A percentile compares a stretch with the other conserved stretches of the same genome.
These are phyloP conservation scores for Chlorella variabilis DNA, from an alignment of 163 green algal genomes.

Conservation along the genomic window DNA sequence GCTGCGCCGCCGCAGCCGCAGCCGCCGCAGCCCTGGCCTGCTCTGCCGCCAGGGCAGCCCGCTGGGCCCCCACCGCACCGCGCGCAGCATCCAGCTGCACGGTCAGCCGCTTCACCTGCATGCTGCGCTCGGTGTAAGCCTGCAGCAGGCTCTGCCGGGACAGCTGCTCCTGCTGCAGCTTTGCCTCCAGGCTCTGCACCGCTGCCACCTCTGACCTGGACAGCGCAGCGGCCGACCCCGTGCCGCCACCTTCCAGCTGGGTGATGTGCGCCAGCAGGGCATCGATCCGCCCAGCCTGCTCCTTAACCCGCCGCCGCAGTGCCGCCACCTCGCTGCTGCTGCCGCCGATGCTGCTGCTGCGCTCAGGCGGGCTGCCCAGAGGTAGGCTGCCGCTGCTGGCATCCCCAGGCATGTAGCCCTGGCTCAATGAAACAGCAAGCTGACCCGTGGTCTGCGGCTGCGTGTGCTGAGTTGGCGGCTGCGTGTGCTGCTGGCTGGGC, in stretches of 20 bases:
- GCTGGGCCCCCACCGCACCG: not conserved
- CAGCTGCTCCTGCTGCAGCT: not conserved
- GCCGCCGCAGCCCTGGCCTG: not conserved
- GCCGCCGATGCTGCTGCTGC: not conserved
- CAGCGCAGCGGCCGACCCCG: no score
- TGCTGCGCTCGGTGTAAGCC: slow-evolving; percentile 3
- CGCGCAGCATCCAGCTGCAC: slow-evolving; percentile 6
- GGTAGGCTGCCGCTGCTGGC: not conserved
- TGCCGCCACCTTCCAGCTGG: not conserved
- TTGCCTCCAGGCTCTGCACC: not conserved
- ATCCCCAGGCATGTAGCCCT: no score
- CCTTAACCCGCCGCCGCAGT: not conserved
- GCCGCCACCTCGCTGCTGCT: not conserved
- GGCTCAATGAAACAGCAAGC: no score
- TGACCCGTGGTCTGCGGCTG: not conserved
- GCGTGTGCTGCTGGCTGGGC: not conserved
- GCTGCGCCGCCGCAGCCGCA: not conserved
- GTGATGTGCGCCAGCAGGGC: not conserved
- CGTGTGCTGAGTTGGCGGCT: not conserved
- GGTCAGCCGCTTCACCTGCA: slow-evolving; percentile 6
- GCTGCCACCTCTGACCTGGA: not conserved
- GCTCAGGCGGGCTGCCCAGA: not conserved
- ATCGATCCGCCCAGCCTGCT: not conserved
- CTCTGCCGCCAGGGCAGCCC: not conserved
- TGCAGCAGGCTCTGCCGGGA: not conserved